Evolutionary conservation across 169 alveolate genomes (phyloP).

Genomic region (Besnoitia besnoiti): DNA sequence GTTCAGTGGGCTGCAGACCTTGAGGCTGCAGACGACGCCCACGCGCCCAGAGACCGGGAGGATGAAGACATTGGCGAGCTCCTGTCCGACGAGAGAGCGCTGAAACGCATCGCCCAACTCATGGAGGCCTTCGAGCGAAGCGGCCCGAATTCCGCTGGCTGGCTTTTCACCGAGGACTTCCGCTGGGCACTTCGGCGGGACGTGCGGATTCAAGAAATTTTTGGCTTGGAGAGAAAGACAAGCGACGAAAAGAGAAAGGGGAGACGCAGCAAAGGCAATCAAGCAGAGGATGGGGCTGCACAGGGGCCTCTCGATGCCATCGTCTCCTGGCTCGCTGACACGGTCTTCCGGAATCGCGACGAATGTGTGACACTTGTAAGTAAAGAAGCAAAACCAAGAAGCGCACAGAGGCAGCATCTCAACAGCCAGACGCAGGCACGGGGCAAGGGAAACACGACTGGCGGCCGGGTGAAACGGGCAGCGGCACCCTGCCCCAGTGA

Average conservation of each 20-base stretch:
- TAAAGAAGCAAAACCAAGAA: neutral
- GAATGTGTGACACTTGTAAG: slow-evolving; percentile 30
- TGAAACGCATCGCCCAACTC: neutral
- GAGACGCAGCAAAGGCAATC: neutral
- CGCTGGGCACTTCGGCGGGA: slow-evolving; percentile 38
- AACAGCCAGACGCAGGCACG: neutral
- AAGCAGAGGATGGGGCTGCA: neutral
- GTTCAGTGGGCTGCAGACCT: too few relatives aligned
- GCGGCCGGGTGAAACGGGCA: too few relatives aligned
- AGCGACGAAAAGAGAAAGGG: neutral
- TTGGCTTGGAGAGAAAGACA: slow-evolving; percentile 6
- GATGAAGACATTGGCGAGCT: neutral
- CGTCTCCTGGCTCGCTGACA: neutral
- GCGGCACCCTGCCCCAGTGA: too few relatives aligned
- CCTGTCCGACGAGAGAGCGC: neutral
- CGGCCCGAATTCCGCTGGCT: slow-evolving; percentile 36
- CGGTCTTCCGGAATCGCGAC: slow-evolving; percentile 34
- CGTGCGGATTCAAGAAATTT: slow-evolving; percentile 23
- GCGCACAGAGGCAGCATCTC: neutral
- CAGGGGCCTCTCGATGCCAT: neutral
- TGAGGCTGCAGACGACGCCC: too few relatives aligned
- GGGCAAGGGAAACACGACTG: neutral
- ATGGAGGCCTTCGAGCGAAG: slow-evolving; percentile 45
- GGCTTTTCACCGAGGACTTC: slow-evolving; percentile 19
- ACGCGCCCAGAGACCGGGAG: too few relatives aligned